Evolutionary conservation across 805 yeast species (phyloP), one percentile per base, ranked within the genome.

Genomic region (Candida stauntonica): DNA sequence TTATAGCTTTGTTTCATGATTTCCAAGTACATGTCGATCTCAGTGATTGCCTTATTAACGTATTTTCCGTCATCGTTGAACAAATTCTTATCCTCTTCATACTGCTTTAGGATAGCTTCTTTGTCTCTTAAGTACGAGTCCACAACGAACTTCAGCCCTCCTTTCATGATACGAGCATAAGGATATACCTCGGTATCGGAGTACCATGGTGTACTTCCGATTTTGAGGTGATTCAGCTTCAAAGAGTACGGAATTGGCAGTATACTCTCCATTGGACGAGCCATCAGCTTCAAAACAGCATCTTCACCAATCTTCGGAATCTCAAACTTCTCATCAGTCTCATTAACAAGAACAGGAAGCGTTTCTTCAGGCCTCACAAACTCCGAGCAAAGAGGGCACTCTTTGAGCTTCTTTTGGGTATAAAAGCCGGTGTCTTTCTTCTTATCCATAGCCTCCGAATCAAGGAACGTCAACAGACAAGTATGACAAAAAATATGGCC

Each of bases 401-500:
- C 86, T 36, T 77, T 77, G 40, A 72, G 70, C 52, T 72, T 76
- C 62, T 73, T 51, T 48, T 66, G 66, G 3, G 30, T 15, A 32
- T 63, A 60, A 16, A 17, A 33, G 17, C 18, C 15, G 3, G 16
- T 13, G 35, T 64, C 27, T 5, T 16, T 60, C 47, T 65, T 60
- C 6, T 62, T 54, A 18, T 55, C 59, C 5, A 61, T 58, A 6
- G 62, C 54, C 17, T 67, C 67, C 15, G 80, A 77, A 26, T 75
- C 83, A 31, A 86, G 64, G 51, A 85, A 75, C 31, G 88, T 75
- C 39, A 88, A 59, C 21, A 91, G 61, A 59, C 99, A 93, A 12
- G 88, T 77, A 39, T 77, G 70, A 56, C 99, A 93, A 54, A 93
- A 77, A 13, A 88, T 72, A 57, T 93, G 99, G 5, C 99, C 99